These are phyloP conservation scores for Sclerotinia subarctica DNA, from an alignment of 2,329 filamentous ascomycete species.

Conservation along the genomic window DNA sequence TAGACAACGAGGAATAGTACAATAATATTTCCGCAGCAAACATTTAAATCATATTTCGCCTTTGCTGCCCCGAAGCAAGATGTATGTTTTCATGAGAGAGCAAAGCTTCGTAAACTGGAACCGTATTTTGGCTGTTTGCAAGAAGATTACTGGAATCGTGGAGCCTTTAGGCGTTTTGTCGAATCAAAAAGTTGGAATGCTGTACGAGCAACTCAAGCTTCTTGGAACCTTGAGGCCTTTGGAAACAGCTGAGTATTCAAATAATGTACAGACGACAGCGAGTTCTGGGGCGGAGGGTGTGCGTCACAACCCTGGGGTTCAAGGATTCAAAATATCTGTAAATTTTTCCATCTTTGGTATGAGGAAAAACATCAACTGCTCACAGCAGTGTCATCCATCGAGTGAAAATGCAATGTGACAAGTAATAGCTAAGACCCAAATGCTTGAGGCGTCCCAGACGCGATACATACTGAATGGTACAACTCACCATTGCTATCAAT, in stretches of 20 bases:
- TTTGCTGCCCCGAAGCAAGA: background rate
- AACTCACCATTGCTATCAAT: background rate
- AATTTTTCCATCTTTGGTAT: background rate
- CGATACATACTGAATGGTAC: background rate
- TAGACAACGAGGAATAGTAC: background rate
- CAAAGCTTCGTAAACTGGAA: background rate
- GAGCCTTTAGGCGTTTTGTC: background rate
- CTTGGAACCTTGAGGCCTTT: background rate
- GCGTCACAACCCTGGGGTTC: background rate
- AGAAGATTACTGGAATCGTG: background rate
- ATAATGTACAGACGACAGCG: background rate
- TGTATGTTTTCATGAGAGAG: background rate
- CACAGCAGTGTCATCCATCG: background rate
- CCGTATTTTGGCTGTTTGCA: background rate
- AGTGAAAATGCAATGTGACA: background rate
- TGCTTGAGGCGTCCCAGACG: background rate
- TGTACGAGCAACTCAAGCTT: background rate
- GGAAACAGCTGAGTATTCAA: background rate
- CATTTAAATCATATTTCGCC: background rate
- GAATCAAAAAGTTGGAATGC: background rate
- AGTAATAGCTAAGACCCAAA: background rate
- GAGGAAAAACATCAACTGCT: too few relatives aligned
- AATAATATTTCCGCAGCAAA: background rate
- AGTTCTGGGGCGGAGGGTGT: background rate
- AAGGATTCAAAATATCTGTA: background rate